Evolutionary conservation across 2,329 filamentous ascomycete genomes (phyloP).

Genomic region (Fusarium burgessii): DNA sequence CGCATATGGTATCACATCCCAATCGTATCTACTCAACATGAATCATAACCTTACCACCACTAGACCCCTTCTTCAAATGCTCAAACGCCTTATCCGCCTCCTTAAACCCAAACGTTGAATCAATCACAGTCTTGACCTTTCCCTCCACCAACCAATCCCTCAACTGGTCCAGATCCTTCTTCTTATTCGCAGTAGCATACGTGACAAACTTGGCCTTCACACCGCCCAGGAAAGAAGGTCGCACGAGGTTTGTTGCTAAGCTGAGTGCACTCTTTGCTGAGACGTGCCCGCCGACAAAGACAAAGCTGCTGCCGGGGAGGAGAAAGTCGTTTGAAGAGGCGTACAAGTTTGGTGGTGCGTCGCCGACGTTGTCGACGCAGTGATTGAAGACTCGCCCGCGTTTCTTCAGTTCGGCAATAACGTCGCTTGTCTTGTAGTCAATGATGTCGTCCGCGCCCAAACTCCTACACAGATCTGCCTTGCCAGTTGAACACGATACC

Average conservation of each 20-base stretch:
- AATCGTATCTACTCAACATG: conserved; percentile 23
- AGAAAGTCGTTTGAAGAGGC: conserved; percentile 63
- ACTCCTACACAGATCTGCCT: conserved; percentile 66
- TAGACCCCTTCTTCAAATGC: conserved; percentile 68
- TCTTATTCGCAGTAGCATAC: conserved; percentile 55
- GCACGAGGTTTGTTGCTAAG: conserved; percentile 42
- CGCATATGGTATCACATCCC: conserved; percentile 12
- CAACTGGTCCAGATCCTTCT: conserved; percentile 62
- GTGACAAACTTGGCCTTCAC: conserved; percentile 58
- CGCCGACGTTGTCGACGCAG: conserved; percentile 71
- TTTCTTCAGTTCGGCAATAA: conserved; percentile 60
- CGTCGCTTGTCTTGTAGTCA: conserved; percentile 67
- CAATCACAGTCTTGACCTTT: conserved; percentile 67
- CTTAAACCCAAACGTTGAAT: conserved; percentile 66
- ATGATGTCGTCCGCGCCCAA: conserved; percentile 75
- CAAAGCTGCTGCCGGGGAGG: conserved; percentile 59
- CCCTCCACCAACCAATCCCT: conserved; percentile 68
- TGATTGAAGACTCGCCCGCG: conserved; percentile 62
- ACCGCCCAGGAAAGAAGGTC: conserved; percentile 55
- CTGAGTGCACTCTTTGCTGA: conserved; percentile 43
- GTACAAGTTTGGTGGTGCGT: conserved; percentile 63
- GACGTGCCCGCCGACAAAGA: conserved; percentile 61
- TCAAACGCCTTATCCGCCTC: conserved; percentile 68
- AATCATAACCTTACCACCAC: conserved; percentile 70
- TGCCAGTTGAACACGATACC: conserved; percentile 69